phyloP scores from a whole-genome alignment of 345 rosid genomes.

The Lepidium sativum region DNA sequence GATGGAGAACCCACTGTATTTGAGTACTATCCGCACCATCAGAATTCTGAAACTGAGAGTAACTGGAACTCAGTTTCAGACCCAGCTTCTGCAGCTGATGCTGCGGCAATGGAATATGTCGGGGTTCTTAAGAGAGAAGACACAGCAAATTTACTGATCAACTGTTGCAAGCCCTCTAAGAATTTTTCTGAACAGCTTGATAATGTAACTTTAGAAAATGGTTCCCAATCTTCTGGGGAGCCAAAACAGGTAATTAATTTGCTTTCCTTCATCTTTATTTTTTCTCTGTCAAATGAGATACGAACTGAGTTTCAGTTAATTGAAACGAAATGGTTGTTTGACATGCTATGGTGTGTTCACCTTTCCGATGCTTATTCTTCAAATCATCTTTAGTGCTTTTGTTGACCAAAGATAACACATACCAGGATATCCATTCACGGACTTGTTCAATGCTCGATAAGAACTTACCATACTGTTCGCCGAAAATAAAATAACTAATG shows the following conservation, averaged over 20 bases:
- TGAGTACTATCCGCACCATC: slow-evolving; percentile 82
- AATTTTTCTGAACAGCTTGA: slow-evolving; percentile 49
- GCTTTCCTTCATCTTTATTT: not conserved
- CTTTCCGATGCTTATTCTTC: not conserved
- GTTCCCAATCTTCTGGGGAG: slow-evolving; percentile 46
- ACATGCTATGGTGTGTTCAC: not conserved
- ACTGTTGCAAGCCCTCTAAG: slow-evolving; percentile 87
- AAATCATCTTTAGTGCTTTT: not conserved
- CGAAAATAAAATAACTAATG: not conserved
- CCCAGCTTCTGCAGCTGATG: slow-evolving; percentile 74
- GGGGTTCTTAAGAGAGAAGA: slow-evolving; percentile 58
- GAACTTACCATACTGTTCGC: not conserved
- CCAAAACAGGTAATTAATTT: slow-evolving; percentile 51
- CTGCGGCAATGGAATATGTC: slow-evolving; percentile 56
- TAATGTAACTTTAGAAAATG: slow-evolving; percentile 42
- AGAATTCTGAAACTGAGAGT: slow-evolving; percentile 39
- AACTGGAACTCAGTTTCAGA: slow-evolving; percentile 51
- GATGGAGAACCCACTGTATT: slow-evolving; percentile 89
- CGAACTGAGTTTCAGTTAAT: slow-evolving; percentile 21
- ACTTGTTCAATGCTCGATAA: not conserved
- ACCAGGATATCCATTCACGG: not conserved
- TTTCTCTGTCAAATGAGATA: not conserved
- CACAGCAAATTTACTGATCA: slow-evolving; percentile 70
- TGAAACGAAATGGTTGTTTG: not conserved
- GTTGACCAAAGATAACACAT: not conserved